Evolutionary conservation across 2,329 filamentous ascomycete genomes (phyloP).

Genomic region (Fragosphaeria purpurea): DNA sequence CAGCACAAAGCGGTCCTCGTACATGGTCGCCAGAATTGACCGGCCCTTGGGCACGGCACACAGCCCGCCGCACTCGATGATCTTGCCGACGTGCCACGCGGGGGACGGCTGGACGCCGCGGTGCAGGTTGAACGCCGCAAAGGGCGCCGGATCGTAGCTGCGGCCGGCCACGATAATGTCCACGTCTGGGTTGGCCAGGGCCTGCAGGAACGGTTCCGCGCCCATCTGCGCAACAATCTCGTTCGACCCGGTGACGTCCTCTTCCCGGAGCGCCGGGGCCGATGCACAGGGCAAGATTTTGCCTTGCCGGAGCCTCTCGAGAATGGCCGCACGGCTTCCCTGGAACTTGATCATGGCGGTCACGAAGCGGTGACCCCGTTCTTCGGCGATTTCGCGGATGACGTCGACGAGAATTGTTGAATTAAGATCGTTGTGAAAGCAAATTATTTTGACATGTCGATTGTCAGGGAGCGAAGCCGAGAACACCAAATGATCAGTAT

Average conservation of each 20-base stretch:
- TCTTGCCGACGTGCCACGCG: constrained; percentile 43
- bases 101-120: constrained; percentile 20
- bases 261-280: no score
- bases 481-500: no score
- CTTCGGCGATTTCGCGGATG: background rate
- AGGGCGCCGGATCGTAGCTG: constrained; percentile 31
- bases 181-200: constrained; percentile 25
- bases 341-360: background rate
- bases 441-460: no score
- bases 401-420: no score
- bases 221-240: no score
- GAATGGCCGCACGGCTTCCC: no score
- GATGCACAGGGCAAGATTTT: no score
- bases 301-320: no score
- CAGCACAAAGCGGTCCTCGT: constrained; percentile 35
- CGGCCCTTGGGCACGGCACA: constrained; percentile 37
- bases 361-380: background rate
- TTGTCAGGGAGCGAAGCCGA: no score
- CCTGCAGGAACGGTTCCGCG: no score
- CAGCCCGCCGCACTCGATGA: constrained; percentile 40
- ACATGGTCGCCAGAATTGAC: constrained; percentile 30
- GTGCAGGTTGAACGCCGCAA: constrained; percentile 23
- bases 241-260: no score
- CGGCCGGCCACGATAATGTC: constrained; percentile 38
- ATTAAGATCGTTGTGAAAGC: no score